Conservation (phyloP, 1,284 basidiomycete species). For the Cystobasidiaceae sp. region DNA sequence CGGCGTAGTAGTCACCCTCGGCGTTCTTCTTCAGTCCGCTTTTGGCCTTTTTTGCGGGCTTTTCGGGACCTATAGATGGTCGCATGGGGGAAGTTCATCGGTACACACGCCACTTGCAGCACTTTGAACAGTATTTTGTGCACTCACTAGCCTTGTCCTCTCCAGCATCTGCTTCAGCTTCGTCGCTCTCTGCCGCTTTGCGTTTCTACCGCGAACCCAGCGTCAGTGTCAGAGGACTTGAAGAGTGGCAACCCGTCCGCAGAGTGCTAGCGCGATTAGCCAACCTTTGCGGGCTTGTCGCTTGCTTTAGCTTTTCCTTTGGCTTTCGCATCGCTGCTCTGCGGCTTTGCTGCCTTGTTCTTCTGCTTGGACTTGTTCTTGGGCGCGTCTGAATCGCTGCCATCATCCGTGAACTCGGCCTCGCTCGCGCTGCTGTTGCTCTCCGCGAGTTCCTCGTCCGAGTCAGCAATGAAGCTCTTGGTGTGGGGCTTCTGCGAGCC, state of each 20-base stretch:
- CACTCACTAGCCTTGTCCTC: background rate
- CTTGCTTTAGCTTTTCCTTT: constrained; percentile 1
- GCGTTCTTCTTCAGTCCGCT: background rate
- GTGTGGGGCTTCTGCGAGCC: background rate
- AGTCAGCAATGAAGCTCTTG: constrained; percentile 12
- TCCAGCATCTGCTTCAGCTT: background rate
- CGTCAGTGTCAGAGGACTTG: background rate
- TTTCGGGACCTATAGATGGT: background rate
- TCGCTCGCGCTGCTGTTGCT: background rate
- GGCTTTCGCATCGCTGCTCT: background rate
- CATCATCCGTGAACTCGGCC: background rate
- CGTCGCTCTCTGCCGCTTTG: background rate
- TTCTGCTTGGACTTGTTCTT: background rate
- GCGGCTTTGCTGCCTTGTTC: no score
- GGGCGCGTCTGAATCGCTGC: background rate
- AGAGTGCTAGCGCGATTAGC: background rate
- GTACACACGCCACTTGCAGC: background rate
- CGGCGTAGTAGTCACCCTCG: background rate
- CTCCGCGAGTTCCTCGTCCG: background rate
- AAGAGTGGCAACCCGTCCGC: background rate
- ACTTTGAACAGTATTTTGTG: background rate
- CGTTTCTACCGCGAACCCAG: background rate
- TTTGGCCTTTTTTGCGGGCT: background rate
- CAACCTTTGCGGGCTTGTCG: constrained; percentile 4
- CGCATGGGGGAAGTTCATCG: background rate